Evolutionary conservation across 1,139 yeast species (phyloP), one percentile per base, ranked within the genome.

Genomic region (Pneumocystis canis): DNA sequence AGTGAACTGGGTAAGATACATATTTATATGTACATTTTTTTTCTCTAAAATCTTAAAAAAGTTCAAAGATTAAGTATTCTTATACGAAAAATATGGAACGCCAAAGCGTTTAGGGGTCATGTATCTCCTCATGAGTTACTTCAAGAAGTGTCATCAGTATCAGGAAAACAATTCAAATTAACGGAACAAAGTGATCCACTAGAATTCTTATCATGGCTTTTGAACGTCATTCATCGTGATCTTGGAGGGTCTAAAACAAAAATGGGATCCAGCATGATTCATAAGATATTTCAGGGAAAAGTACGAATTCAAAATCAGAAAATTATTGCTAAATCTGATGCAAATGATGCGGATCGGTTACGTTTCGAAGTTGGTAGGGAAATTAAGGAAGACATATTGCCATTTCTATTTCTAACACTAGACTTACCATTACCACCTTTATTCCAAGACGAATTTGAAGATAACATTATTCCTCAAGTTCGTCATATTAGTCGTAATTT

Each of bases 71-170:
- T 82, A 59, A 75, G 80, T 1, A 67, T 78, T n/a, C 71, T 85
- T 33, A 69, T 80, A 0, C 77, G 85, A 64, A 84, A 83, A 66
- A 62, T 85, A 5, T 87, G 92, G 92, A 84, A 84, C 5, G 75
- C 79, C 0, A 73, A 74, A 58, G 75, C 86, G 31, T 83, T 82
- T 71, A 80, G 80, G 65, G 73, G 78, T 2, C 89, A 85, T 70
- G 77, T 85, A 1, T 83, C 92, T 0, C 85, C 89, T 0, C 85
- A 82, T 68, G 88, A 84, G 61, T 74, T 87, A 16, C 71, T 84
- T 61, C 84, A 82, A 66, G 74, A 73, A 63, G 72, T 84, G 1
- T 73, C 80, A 0, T 68, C 73, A 0, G 64, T 70, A 20, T 78
- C 84, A 0, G 77, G 78, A 60, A 79, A 78, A 65, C 70, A 72